Evolutionary conservation across 257 asterid genomes (phyloP), one percentile per base, ranked within the genome.

Genomic region (Salvia miltiorrhiza): DNA sequence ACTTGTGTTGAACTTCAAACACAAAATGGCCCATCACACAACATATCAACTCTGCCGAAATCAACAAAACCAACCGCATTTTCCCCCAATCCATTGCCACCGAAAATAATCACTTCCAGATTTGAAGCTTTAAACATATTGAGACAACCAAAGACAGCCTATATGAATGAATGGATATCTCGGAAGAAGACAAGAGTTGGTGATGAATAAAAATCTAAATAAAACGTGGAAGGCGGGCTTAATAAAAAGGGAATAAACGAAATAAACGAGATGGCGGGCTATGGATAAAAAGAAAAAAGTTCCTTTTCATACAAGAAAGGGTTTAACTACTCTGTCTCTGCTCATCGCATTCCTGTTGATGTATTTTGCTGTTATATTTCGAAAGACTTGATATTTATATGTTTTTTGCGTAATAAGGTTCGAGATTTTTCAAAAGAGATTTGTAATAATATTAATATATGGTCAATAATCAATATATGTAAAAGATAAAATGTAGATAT

Each of bases 1-100:
- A 82, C 72, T 74, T 82, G 75, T 79, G 87, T n/a, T 37, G 72
- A 52, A 75, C 87, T 59, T 79, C 26, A 45, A 82, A 82, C 56
- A 79, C 76, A n/a, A 82, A 70, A 77, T 79, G 74, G 17, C 69
- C 86, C 7, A 41, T 30, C 53, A 53, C 83, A 13, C 57, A 24
- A 17, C 33, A 5, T 39, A 54, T 32, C 53, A 77, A 10, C 50
- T 72, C 48, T 24, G 39, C 61, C 61, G 26, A 26, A 48, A 67
- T 47, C 69, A 73, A 13, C 21, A 55, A 4, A 47, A 60, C 43
- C 47, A 35, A 24, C 5, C 61, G 5, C 74, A 79, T 63, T 74
- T 83, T 65, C 78, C 83, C 30, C 24, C 48, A 70, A 59, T 69
- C 86, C 86, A 82, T 82, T 45, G 66, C 74, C 78, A 70, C 50